phyloP scores from a whole-genome alignment of 106 monocot species.

The Apostasia shenzhenica region DNA sequence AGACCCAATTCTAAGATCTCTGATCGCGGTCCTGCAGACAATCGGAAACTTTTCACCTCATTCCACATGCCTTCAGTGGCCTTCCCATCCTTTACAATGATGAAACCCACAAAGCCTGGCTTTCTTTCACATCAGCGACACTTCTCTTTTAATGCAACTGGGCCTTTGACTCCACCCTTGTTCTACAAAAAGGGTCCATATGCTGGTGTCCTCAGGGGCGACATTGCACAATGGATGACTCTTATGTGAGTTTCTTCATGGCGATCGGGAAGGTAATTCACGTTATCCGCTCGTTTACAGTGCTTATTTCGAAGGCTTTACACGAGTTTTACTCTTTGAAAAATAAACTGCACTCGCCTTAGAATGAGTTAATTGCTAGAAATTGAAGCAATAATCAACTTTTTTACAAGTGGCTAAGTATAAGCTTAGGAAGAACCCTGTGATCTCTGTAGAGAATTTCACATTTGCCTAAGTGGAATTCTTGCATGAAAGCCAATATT shows the following conservation, averaged over 20 bases:
- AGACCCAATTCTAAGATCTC: constrained; percentile 10
- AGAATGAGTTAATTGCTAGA: too few species aligned
- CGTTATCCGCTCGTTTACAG: too few species aligned
- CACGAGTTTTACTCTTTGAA: too few species aligned
- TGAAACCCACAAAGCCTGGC: constrained; percentile 18
- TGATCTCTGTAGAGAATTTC: too few species aligned
- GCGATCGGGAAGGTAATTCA: too few species aligned
- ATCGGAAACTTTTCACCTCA: constrained; percentile 21
- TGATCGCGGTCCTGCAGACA: constrained; percentile 4
- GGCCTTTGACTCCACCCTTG: not conserved
- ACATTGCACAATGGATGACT: constrained; percentile 54
- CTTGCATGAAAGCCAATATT: too few species aligned
- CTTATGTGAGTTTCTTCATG: not conserved
- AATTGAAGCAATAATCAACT: too few species aligned
- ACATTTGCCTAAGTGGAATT: too few species aligned
- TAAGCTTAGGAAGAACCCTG: too few species aligned
- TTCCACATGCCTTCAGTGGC: constrained; percentile 23
- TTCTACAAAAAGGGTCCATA: not conserved
- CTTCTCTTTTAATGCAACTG: not conserved
- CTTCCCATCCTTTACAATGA: constrained; percentile 38
- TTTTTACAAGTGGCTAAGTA: too few species aligned
- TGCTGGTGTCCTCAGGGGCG: constrained; percentile 43
- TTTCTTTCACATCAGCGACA: not conserved
- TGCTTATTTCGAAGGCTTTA: too few species aligned
- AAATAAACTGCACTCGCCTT: too few species aligned